Evolutionary conservation across 179 eudicot genomes (phyloP).

Genomic region (Spergularia azorica): DNA sequence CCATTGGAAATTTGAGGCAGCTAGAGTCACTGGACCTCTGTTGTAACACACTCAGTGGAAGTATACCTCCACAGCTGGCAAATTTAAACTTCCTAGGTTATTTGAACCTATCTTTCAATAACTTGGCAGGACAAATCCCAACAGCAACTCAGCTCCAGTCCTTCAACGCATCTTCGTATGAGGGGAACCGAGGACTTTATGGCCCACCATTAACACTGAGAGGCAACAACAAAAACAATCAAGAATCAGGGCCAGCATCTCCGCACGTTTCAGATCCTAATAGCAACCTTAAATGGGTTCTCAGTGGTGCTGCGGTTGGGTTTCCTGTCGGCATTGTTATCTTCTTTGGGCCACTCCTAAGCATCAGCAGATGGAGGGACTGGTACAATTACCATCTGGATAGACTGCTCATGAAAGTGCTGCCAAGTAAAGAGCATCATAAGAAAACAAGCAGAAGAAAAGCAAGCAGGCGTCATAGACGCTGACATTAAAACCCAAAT

Average conservation of each 20-base stretch:
- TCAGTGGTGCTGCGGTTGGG: constrained; percentile 39
- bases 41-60: constrained; percentile 33
- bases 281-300: constrained; percentile 29
- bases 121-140: constrained; percentile 26
- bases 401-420: constrained; percentile 17
- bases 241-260: background rate
- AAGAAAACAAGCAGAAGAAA: background rate
- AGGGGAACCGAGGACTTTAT: constrained; percentile 28
- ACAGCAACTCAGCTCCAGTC: constrained; percentile 22
- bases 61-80: constrained; percentile 38
- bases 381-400: constrained; percentile 27
- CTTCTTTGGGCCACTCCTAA: constrained; percentile 33
- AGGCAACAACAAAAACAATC: background rate
- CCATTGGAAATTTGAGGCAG: constrained; percentile 37
- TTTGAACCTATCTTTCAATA: constrained; percentile 31
- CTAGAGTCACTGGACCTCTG: constrained; percentile 47
- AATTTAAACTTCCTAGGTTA: constrained; percentile 18
- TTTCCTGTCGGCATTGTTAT: constrained; percentile 40
- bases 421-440: background rate
- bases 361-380: constrained; percentile 36
- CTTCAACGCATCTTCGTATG: constrained; percentile 19
- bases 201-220: constrained; percentile 25
- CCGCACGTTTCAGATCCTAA: background rate
- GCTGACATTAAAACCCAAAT: too few relatives aligned
- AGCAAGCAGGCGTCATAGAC: too few relatives aligned